Evolutionary conservation across 352 stramenopile genomes (phyloP).

Genomic region (Globisporangium echinulatum): DNA sequence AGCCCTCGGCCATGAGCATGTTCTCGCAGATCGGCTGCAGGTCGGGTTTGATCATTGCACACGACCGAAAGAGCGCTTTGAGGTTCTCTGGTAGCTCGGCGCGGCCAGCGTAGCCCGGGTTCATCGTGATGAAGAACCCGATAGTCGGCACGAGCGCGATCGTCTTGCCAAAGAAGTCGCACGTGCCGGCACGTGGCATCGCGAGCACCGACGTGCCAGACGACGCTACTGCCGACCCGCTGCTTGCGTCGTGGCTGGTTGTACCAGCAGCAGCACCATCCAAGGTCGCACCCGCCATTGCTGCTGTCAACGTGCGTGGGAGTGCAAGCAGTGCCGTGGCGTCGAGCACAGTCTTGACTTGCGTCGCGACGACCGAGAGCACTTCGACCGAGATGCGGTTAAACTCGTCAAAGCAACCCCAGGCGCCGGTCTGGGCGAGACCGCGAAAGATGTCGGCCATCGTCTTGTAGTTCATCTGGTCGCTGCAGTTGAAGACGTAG

Average conservation of each 20-base stretch:
- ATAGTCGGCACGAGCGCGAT: slow-evolving; percentile 82
- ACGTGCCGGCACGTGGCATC: slow-evolving; percentile 50
- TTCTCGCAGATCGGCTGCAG: slow-evolving; percentile 92
- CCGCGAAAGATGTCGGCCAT: slow-evolving; percentile 96
- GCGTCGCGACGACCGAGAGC: slow-evolving; percentile 92
- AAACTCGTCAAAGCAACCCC: slow-evolving; percentile 97
- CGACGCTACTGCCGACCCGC: neutral
- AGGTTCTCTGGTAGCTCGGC: slow-evolving; percentile 91
- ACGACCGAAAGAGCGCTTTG: slow-evolving; percentile 90
- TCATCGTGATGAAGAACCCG: slow-evolving; percentile 94
- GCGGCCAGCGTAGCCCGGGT: slow-evolving; percentile 88
- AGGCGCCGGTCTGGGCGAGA: slow-evolving; percentile 91
- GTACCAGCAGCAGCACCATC: too few relatives aligned
- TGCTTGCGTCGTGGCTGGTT: slow-evolving; percentile 6
- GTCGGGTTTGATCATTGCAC: slow-evolving; percentile 90
- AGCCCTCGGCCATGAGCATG: slow-evolving; percentile 93
- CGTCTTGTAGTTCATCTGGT: slow-evolving; percentile 94
- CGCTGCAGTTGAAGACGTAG: slow-evolving; percentile 87
- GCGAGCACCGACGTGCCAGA: slow-evolving; percentile 14
- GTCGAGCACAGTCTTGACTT: slow-evolving; percentile 97
- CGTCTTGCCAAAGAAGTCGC: slow-evolving; percentile 87
- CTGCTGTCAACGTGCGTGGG: slow-evolving; percentile 9
- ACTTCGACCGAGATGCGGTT: slow-evolving; percentile 97
- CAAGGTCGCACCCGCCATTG: slow-evolving; percentile 11
- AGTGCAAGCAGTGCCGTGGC: slow-evolving; percentile 31